Evolutionary conservation across 108 stramenopile species (phyloP).

Genomic region (Discostella pseudostelligera): DNA sequence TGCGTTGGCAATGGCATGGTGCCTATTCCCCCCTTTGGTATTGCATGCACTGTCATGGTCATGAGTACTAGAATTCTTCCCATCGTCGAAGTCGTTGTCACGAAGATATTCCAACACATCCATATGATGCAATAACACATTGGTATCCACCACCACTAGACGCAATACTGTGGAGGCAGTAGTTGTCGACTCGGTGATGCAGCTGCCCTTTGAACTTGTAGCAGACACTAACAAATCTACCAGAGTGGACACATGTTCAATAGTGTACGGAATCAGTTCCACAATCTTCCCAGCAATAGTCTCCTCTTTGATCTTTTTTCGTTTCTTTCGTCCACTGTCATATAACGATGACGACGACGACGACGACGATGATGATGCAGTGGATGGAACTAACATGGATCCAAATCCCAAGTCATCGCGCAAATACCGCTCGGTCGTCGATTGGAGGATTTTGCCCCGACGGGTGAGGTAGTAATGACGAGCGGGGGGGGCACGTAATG

Average conservation of each 20-base stretch:
- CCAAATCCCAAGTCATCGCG: slow-evolving; percentile 86
- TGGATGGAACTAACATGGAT: slow-evolving; percentile 46
- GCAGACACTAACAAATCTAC: slow-evolving; percentile 22
- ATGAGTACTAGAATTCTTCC: neutral
- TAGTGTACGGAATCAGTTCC: slow-evolving; percentile 55
- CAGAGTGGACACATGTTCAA: slow-evolving; percentile 50
- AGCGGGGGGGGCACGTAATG: slow-evolving; percentile 26
- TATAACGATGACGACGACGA: neutral
- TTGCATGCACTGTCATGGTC: neutral
- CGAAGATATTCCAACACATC: slow-evolving; percentile 76
- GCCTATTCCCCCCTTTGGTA: slow-evolving; percentile 5
- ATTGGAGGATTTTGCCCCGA: slow-evolving; percentile 78
- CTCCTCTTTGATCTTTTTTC: slow-evolving; percentile 13
- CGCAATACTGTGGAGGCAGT: neutral
- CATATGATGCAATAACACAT: slow-evolving; percentile 82
- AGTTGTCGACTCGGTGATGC: slow-evolving; percentile 12
- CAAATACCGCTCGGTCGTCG: slow-evolving; percentile 73
- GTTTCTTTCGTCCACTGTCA: too few species aligned
- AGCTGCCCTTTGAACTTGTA: slow-evolving; percentile 10
- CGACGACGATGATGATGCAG: too few species aligned
- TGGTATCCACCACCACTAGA: slow-evolving; percentile 77
- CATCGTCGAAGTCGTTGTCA: slow-evolving; percentile 7
- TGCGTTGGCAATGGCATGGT: slow-evolving; percentile 58
- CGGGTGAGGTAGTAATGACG: slow-evolving; percentile 44
- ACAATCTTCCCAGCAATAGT: slow-evolving; percentile 52